phyloP scores from a whole-genome alignment of 2,329 filamentous ascomycete species.

The Colletotrichum australisinense region DNA sequence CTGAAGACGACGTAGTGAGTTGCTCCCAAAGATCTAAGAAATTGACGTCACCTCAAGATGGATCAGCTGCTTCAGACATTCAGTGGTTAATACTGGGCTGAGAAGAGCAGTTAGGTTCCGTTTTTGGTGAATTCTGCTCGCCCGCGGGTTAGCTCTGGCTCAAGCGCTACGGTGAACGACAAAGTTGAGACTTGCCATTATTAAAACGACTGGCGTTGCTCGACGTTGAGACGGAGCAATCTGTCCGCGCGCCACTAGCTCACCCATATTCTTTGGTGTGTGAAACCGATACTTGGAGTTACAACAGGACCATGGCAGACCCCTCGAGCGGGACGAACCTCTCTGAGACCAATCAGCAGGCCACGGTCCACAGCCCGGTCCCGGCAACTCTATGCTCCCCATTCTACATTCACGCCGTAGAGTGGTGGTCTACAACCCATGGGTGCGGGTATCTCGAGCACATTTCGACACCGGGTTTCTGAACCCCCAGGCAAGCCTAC shows the following conservation, averaged over 20 bases:
- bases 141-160: background rate
- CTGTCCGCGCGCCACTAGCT: slow-evolving; percentile 6
- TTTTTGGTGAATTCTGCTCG: background rate
- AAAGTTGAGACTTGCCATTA: background rate
- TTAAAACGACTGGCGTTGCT: background rate
- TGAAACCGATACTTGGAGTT: slow-evolving; percentile 27
- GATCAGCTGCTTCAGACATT: background rate
- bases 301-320: background rate
- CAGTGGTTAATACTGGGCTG: background rate
- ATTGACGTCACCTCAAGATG: slow-evolving; percentile 23
- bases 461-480: no score
- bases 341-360: slow-evolving; percentile 8
- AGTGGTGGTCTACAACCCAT: background rate
- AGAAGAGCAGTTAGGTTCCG: background rate
- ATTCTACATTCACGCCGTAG: background rate
- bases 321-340: slow-evolving; percentile 24
- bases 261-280: background rate
- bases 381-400: background rate
- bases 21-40: slow-evolving; percentile 5
- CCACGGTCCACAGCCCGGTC: background rate
- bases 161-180: background rate
- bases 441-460: no score
- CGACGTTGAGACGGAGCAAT: slow-evolving; percentile 19
- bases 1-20: background rate
- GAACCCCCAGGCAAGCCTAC: no score